A percentile compares a stretch with the other conserved stretches of the same genome.
phyloP scores from a whole-genome alignment of 768 basidiomycete genomes.

The Mycena belliarum region DNA sequence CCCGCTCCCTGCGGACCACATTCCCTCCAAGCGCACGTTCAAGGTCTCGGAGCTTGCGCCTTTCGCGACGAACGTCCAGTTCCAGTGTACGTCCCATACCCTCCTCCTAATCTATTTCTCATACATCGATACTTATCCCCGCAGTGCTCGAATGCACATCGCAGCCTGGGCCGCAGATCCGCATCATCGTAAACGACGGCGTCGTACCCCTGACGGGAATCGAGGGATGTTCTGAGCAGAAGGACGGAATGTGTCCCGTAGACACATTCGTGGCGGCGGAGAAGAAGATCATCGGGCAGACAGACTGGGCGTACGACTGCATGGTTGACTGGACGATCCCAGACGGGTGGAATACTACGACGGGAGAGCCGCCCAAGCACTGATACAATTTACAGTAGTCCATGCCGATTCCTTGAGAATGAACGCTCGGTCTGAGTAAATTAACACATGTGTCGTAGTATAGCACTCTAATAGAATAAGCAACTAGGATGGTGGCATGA shows the following conservation, averaged over 20 bases:
- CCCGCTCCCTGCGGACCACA: conserved; percentile 74
- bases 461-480: neutral
- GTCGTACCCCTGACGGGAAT: conserved; percentile 80
- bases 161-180: conserved; percentile 59
- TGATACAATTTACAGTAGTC: too few species aligned
- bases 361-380: conserved; percentile 56
- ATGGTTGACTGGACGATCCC: conserved; percentile 75
- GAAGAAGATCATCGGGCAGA: conserved; percentile 60
- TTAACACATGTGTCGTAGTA: neutral
- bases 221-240: conserved; percentile 68
- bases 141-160: conserved; percentile 65
- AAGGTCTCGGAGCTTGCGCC: conserved; percentile 77
- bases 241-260: conserved; percentile 78
- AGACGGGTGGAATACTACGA: conserved; percentile 75
- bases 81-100: conserved; percentile 63
- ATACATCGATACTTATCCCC: conserved; percentile 22
- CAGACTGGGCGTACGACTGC: conserved; percentile 79
- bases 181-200: conserved; percentile 87
- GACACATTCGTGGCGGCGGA: conserved; percentile 70
- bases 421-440: neutral
- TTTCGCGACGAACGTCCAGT: conserved; percentile 86
- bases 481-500: too few species aligned
- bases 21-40: conserved; percentile 66
- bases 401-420: too few species aligned
- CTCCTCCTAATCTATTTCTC: neutral